Percentiles rank a stretch among this genome's conserved stretches.
These are phyloP conservation scores for Cytidiella melzeri DNA, from an alignment of 768 basidiomycete species.

Conservation along the genomic window DNA sequence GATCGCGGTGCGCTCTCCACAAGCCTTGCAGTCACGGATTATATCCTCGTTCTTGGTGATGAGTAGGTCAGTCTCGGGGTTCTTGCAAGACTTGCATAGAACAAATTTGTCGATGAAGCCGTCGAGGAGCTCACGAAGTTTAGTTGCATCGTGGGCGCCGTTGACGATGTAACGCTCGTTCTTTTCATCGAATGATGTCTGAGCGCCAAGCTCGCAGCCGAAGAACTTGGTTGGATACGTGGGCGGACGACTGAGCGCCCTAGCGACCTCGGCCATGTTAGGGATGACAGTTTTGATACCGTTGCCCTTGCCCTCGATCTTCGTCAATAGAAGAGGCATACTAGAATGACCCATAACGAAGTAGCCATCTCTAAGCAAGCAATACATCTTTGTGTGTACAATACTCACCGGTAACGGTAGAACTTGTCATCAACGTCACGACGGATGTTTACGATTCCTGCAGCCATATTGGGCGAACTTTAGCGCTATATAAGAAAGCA, in stretches of 20 bases:
- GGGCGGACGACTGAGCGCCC: conserved; percentile 90
- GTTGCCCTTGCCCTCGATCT: conserved; percentile 99
- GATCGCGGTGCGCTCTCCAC: conserved; percentile 84
- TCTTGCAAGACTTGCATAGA: conserved; percentile 96
- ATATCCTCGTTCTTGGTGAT: conserved; percentile 88
- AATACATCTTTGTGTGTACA: too few species aligned
- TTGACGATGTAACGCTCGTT: conserved; percentile 99
- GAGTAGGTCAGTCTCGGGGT: conserved; percentile 95
- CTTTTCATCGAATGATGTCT: conserved; percentile 94
- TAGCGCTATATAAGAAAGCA: conserved; percentile 41
- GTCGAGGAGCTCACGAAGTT: conserved; percentile 93
- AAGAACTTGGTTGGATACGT: conserved; percentile 99
- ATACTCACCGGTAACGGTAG: conserved; percentile 80
- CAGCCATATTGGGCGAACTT: conserved; percentile 76
- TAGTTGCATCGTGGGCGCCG: conserved; percentile 87
- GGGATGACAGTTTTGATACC: conserved; percentile 99
- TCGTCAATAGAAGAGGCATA: conserved; percentile 92
- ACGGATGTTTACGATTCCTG: conserved; percentile 85
- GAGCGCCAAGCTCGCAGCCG: conserved; percentile 96
- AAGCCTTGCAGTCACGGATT: conserved; percentile 96
- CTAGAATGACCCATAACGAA: too few species aligned
- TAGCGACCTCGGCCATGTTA: conserved; percentile 97
- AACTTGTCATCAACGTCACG: conserved; percentile 97
- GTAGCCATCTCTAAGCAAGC: too few species aligned
- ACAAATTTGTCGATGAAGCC: conserved; percentile 98